These are phyloP conservation scores for Elongisporangium prolatum DNA, from an alignment of 352 stramenopile species.

Conservation along the genomic window DNA sequence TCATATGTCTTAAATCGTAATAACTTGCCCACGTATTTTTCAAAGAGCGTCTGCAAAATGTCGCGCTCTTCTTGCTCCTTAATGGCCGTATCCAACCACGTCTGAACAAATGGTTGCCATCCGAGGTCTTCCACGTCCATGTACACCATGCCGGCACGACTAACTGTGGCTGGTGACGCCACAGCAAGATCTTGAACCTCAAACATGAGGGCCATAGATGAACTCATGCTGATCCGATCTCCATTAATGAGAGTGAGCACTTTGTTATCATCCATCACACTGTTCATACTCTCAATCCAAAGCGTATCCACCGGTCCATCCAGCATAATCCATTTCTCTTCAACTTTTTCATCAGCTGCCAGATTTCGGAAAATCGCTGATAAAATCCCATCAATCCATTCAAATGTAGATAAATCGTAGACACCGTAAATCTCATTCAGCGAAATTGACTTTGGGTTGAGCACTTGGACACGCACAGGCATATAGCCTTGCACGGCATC, in stretches of 20 bases:
- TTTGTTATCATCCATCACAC: slow-evolving; percentile 88
- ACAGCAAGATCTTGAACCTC: slow-evolving; percentile 94
- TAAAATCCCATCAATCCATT: slow-evolving; percentile 85
- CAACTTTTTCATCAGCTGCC: slow-evolving; percentile 63
- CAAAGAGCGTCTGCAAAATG: slow-evolving; percentile 58
- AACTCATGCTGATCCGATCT: slow-evolving; percentile 82
- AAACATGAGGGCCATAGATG: slow-evolving; percentile 90
- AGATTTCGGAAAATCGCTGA: slow-evolving; percentile 79
- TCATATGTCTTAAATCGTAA: slow-evolving; percentile 61
- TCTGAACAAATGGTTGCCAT: slow-evolving; percentile 74
- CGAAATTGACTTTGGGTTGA: slow-evolving; percentile 89
- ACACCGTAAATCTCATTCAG: slow-evolving; percentile 90
- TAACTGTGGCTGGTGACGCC: slow-evolving; percentile 92
- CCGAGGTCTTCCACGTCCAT: slow-evolving; percentile 86
- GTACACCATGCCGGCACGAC: slow-evolving; percentile 92
- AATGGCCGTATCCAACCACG: slow-evolving; percentile 70
- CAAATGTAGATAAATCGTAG: slow-evolving; percentile 83
- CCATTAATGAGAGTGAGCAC: slow-evolving; percentile 85
- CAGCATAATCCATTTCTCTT: slow-evolving; percentile 89
- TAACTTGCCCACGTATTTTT: slow-evolving; percentile 81
- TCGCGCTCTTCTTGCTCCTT: slow-evolving; percentile 56
- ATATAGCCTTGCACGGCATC: slow-evolving; percentile 68
- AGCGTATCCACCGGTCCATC: slow-evolving; percentile 83
- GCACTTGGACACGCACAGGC: slow-evolving; percentile 79
- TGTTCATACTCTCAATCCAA: slow-evolving; percentile 91